Evolutionary conservation across 1,284 basidiomycete genomes (phyloP).

Genomic region (Serendipita sp.): DNA sequence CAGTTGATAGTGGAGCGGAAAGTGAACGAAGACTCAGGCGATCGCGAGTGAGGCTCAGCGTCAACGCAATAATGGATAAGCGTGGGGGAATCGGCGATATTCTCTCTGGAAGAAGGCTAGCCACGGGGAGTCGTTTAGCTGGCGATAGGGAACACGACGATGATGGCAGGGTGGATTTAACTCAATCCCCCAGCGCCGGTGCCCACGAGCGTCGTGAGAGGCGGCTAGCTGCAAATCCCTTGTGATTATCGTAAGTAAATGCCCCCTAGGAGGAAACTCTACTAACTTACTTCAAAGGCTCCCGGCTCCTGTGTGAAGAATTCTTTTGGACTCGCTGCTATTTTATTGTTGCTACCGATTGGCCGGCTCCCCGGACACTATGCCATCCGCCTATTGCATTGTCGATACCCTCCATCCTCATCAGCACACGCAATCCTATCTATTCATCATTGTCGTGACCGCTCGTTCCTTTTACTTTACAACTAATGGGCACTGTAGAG

Average conservation of each 20-base stretch:
- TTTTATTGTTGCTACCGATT: background rate
- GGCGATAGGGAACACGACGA: background rate
- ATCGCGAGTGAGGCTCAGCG: background rate
- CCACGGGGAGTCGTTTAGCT: background rate
- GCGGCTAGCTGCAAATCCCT: background rate
- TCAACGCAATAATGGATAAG: background rate
- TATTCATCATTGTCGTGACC: background rate
- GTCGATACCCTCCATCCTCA: background rate
- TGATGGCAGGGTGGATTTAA: background rate
- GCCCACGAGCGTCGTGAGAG: background rate
- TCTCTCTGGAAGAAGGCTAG: background rate
- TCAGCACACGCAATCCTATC: background rate
- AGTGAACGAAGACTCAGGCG: background rate
- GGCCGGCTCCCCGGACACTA: too few relatives aligned
- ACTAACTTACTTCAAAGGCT: background rate
- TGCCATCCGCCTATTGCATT: too few relatives aligned
- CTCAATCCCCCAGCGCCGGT: background rate
- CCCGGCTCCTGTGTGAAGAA: too few relatives aligned
- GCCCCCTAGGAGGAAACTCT: background rate
- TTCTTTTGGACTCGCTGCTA: background rate
- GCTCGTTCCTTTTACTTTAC: background rate
- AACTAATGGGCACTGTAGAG: background rate
- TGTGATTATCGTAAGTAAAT: too few relatives aligned
- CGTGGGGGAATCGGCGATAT: background rate
- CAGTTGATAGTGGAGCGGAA: background rate